A percentile compares a stretch with the other conserved stretches of the same genome.
Conservation (phyloP, 208 protist genomes). For the Phytomonas francai region DNA sequence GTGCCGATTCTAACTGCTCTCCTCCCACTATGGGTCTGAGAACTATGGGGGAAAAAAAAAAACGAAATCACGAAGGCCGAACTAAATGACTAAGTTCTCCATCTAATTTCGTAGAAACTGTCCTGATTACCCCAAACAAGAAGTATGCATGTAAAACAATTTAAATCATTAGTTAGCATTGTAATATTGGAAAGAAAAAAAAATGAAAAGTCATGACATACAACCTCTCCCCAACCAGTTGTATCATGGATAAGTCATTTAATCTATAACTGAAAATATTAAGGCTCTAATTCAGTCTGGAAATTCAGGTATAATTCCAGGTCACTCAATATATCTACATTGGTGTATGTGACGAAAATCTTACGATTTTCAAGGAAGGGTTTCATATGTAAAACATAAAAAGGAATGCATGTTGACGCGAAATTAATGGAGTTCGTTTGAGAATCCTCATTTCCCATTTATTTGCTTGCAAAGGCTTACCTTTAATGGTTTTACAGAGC, state of each 20-base stretch:
- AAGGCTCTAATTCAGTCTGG: neutral
- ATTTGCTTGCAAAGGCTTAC: neutral
- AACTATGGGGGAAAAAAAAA: neutral
- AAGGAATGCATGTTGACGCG: neutral
- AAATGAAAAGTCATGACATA: neutral
- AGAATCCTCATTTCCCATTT: neutral
- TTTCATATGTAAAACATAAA: neutral
- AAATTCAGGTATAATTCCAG: neutral
- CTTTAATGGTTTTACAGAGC: neutral
- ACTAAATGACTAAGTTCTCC: neutral
- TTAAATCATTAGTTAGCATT: neutral
- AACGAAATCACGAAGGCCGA: neutral
- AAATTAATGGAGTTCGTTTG: neutral
- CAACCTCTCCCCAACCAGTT: neutral
- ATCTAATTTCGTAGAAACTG: neutral
- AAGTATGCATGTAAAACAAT: neutral
- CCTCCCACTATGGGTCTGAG: neutral
- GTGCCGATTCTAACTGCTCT: neutral
- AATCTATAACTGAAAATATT: neutral
- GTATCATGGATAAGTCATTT: neutral
- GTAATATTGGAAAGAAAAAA: constrained; percentile 6
- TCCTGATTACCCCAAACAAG: neutral
- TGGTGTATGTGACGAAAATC: neutral
- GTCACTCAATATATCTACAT: neutral
- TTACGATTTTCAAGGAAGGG: neutral